Conservation (phyloP, 345 rosid species). For the Hibiscus tridactylites region DNA sequence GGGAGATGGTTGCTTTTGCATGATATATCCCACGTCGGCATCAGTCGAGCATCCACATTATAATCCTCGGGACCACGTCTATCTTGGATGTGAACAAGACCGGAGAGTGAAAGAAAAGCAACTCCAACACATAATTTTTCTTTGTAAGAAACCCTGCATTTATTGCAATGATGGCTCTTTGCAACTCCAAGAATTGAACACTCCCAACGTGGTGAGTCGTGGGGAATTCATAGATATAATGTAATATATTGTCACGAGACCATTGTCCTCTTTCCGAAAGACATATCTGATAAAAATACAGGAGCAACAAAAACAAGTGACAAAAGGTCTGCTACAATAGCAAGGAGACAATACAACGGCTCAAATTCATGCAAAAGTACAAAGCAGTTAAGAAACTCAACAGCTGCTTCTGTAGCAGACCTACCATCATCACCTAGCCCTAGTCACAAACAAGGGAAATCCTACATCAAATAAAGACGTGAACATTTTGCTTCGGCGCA, state of each 20-base stretch:
- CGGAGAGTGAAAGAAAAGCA: background rate
- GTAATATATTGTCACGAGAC: too few species aligned
- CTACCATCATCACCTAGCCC: background rate
- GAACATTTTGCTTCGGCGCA: background rate
- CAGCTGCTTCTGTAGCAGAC: constrained; percentile 7
- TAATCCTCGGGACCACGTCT: background rate
- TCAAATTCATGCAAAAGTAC: background rate
- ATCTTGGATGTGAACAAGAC: background rate
- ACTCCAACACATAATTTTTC: background rate
- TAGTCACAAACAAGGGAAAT: background rate
- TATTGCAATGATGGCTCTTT: background rate
- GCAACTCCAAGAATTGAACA: background rate
- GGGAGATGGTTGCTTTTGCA: background rate
- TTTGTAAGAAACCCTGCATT: background rate
- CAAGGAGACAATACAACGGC: background rate
- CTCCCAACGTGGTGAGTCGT: background rate
- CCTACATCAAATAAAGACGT: background rate
- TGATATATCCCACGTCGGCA: background rate
- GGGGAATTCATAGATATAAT: background rate
- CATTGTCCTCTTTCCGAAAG: too few species aligned
- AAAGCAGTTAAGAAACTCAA: background rate
- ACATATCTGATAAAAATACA: too few species aligned
- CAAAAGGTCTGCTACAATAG: constrained; percentile 16
- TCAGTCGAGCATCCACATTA: background rate
- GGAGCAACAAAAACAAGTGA: constrained; percentile 4